Base-by-base conservation (phyloP, 192 early-diverging fungal species). In the Coemansia sp. region DNA sequence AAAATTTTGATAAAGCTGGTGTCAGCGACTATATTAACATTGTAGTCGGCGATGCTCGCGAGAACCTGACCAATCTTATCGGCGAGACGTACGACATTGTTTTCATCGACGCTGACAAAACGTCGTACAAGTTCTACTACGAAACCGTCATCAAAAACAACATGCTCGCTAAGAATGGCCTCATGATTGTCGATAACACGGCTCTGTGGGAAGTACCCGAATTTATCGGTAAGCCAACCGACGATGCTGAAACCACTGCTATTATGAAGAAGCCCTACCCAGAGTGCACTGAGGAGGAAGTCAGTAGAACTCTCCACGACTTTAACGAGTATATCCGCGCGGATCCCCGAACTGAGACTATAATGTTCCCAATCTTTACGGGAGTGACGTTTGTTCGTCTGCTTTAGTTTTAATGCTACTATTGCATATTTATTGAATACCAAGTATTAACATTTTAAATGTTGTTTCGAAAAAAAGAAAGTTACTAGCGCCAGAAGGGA, bases 101-200 rank as follows among this genome's bases (percentile, higher is more conserved):
- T 0, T 90, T 87, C 52, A 45, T 90, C 24, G 90, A 91, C 56
- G 90, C 90, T 0, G 83, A 92, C 67, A 92, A 92, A 59, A 59
- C 65, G 18, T 78, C 73, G 7, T 90, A 92, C 55, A 73, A 77
- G 49, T 63, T 66, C 3, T 89, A 92, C 59, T 87, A 79, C 37
- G 74, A 90, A 27, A 66, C 72, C 9, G 73, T 87, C 42, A 59
- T 92, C 30, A 80, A 87, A 18, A 68, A 78, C 17, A 62, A 80
- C 17, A 57, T 90, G 15, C 65, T 92, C 6, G 24, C 80, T 1
- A 68, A 82, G 11, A 22, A 67, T 17, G 90, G 88, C 11, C 55
- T 84, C 17, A 80, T 92, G 17, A 54, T 89, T 12, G 81, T 72
- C 0, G 90, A 92, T 60, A 92, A 92, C 67, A 69, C 66, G 0